Evolutionary conservation across 805 yeast genomes (phyloP).

Genomic region (Ogataea salicorniae): DNA sequence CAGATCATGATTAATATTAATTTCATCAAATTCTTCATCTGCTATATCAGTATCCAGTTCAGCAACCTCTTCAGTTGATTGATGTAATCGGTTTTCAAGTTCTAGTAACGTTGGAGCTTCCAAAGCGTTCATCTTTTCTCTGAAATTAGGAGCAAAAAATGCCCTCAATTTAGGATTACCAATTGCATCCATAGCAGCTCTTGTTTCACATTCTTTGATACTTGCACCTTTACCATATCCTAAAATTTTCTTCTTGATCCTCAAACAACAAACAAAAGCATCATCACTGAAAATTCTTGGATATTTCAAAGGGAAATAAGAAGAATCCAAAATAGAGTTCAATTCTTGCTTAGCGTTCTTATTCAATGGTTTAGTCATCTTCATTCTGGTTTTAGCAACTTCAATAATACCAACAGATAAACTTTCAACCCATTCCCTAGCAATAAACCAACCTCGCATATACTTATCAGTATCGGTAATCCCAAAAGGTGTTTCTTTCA

Average conservation of each 20-base stretch:
- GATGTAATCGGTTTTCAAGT: not conserved
- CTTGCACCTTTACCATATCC: slow-evolving; percentile 70
- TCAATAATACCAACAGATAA: slow-evolving; percentile 43
- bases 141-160: not conserved
- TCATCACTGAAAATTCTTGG: slow-evolving; percentile 29
- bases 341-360: slow-evolving; percentile 68
- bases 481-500: not conserved
- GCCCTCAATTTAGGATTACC: slow-evolving; percentile 9
- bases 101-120: not conserved
- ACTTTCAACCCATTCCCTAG: slow-evolving; percentile 52
- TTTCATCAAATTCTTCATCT: no score
- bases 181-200: slow-evolving; percentile 80
- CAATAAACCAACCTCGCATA: slow-evolving; percentile 38
- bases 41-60: not conserved
- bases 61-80: not conserved
- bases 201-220: slow-evolving; percentile 67
- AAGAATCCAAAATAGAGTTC: slow-evolving; percentile 67
- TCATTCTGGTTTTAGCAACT: slow-evolving; percentile 29
- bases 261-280: slow-evolving; percentile 61
- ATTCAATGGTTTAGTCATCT: slow-evolving; percentile 38
- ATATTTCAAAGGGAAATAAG: slow-evolving; percentile 46
- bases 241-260: slow-evolving; percentile 55
- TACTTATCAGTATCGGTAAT: slow-evolving; percentile 6
- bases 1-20: no score
- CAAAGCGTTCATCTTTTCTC: not conserved